phyloP scores from a whole-genome alignment of 2,329 filamentous ascomycete species.

The Magnaporthales sp. region DNA sequence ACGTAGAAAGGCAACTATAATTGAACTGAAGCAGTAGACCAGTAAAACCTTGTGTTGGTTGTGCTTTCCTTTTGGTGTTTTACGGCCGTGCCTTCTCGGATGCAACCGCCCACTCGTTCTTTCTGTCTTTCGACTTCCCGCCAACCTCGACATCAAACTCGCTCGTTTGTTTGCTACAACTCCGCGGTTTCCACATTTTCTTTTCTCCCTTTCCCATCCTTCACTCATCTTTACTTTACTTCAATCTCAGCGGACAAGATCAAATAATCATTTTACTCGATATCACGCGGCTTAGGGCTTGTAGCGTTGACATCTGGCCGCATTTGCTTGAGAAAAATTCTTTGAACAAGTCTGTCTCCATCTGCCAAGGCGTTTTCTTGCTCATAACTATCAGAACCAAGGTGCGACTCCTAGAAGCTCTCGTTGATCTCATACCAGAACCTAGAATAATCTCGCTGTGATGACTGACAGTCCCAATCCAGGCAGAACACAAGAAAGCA shows the following conservation, averaged over 20 bases:
- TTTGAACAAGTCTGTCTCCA: not conserved
- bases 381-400: not conserved
- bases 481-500: not conserved
- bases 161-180: not conserved
- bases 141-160: not conserved
- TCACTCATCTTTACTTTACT: not conserved
- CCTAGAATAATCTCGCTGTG: not conserved
- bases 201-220: not conserved
- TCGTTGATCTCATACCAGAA: not conserved
- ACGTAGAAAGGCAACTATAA: too few relatives aligned
- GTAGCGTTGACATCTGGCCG: not conserved
- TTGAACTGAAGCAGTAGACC: not conserved
- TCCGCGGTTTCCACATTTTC: not conserved
- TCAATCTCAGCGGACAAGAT: not conserved
- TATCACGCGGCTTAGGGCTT: not conserved
- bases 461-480: not conserved
- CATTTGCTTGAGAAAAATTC: not conserved
- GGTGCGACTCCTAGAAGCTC: not conserved
- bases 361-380: not conserved
- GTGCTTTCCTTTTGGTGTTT: not conserved
- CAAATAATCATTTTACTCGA: not conserved
- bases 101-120: not conserved
- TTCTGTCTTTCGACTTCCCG: not conserved
- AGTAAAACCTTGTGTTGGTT: not conserved
- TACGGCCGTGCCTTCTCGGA: not conserved